Evolutionary conservation across 768 basidiomycete genomes (phyloP).

Genomic region (Podaxis pistillaris): DNA sequence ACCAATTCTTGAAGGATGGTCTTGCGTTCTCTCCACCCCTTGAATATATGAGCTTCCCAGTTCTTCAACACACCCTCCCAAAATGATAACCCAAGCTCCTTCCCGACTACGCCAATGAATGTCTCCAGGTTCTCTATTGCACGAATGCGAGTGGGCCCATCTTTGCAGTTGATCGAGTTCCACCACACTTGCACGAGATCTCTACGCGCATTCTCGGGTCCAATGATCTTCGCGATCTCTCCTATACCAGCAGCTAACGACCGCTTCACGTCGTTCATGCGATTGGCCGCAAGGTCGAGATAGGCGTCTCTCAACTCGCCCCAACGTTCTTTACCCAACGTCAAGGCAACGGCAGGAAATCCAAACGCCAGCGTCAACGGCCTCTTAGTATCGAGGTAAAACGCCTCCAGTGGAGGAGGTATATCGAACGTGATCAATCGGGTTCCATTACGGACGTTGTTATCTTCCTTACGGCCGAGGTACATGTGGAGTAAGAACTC

Average conservation of each 20-base stretch:
- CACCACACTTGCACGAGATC: slow-evolving; percentile 78
- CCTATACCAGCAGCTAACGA: slow-evolving; percentile 88
- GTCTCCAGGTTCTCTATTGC: slow-evolving; percentile 63
- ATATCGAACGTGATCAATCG: slow-evolving; percentile 22
- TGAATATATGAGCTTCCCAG: slow-evolving; percentile 59
- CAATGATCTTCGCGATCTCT: slow-evolving; percentile 85
- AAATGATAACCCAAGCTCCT: slow-evolving; percentile 41
- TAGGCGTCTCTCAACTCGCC: slow-evolving; percentile 66
- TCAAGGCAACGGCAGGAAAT: slow-evolving; percentile 86
- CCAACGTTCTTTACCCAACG: slow-evolving; percentile 80
- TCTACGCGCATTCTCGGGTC: slow-evolving; percentile 57
- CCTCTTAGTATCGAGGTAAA: slow-evolving; percentile 66
- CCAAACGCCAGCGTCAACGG: slow-evolving; percentile 85
- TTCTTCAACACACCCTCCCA: slow-evolving; percentile 46
- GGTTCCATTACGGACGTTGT: slow-evolving; percentile 37
- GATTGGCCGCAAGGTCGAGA: slow-evolving; percentile 58
- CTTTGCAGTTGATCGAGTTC: slow-evolving; percentile 50
- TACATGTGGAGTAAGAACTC: slow-evolving; percentile 73
- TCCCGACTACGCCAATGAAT: slow-evolving; percentile 54
- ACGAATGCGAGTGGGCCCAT: slow-evolving; percentile 73
- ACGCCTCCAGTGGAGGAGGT: slow-evolving; percentile 34
- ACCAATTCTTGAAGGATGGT: slow-evolving; percentile 56
- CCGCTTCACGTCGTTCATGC: slow-evolving; percentile 61
- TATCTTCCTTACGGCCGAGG: slow-evolving; percentile 56
- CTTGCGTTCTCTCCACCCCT: slow-evolving; percentile 82